Evolutionary conservation across 495 filamentous ascomycete species (phyloP).

Genomic region (Extremus antarcticus): DNA sequence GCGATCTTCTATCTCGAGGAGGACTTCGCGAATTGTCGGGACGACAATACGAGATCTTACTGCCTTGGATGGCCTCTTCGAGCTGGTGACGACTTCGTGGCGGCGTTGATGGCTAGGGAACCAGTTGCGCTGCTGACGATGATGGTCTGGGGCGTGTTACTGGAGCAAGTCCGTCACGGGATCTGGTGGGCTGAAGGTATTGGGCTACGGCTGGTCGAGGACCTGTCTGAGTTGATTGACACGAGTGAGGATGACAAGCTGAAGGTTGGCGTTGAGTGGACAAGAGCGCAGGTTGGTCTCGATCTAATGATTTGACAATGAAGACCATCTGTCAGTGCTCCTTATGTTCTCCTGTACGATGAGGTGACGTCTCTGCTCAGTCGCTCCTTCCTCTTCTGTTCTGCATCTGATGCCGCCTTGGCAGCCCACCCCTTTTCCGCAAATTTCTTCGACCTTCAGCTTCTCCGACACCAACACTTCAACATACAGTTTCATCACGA

Average conservation of each 20-base stretch:
- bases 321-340: too few species aligned
- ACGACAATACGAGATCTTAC: neutral
- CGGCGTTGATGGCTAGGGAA: neutral
- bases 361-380: too few species aligned
- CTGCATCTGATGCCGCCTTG: too few species aligned
- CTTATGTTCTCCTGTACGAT: too few species aligned
- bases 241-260: neutral
- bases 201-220: neutral
- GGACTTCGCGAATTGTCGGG: neutral
- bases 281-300: neutral
- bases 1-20: conserved; percentile 1
- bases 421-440: too few species aligned
- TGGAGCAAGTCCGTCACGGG: neutral
- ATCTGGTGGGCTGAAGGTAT: neutral
- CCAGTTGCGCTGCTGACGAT: conserved; percentile 1
- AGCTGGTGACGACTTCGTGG: neutral
- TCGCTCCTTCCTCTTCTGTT: too few species aligned
- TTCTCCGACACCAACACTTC: too few species aligned
- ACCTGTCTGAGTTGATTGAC: neutral
- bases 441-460: too few species aligned
- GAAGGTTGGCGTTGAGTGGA: neutral
- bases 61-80: neutral
- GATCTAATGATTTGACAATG: too few species aligned
- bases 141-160: neutral
- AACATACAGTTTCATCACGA: too few species aligned